Base-by-base conservation (phyloP, 768 basidiomycete genomes). In the Serendipita sp. region DNA sequence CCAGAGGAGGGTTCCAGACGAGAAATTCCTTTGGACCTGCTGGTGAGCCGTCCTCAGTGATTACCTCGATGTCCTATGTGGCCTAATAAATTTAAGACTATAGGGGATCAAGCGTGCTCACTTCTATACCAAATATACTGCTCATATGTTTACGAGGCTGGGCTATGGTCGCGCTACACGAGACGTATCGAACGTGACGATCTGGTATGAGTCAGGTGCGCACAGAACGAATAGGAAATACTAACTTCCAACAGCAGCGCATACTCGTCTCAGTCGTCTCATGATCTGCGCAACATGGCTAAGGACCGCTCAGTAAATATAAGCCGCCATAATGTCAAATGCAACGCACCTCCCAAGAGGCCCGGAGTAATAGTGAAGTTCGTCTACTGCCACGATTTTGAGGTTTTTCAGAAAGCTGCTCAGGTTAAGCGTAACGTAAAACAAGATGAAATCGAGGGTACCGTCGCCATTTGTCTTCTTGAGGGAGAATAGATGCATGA, bases 151-250 rank as follows among this genome's bases (percentile, higher is more conserved):
- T 63, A 24, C 46, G 73, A 3, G 92, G 89, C 66, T 89, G 86
- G 3, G 84, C 77, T 48, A 95, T 86, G 0, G 92, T 95, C 41
- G 92, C 92, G 67, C 88, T 92, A 70, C 92, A 94, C 11, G 90
- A 92, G 3, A 94, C 81, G 70, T 89, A 92, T 16, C 76, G 79
- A 2, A 80, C 70, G 0, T 74, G 75, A 56, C 74, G 73, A 69
- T 90, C 89, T 88, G 64, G 15, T 41, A 41, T 41, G 15, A 34
- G 11, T 41, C 8, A 15, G 37, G n/a, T 18, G 28, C 5, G 28
- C 62, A 65, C 35, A 8, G 4, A 11, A 15, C 38, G 10, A 63
- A 24, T 41, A 34, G 15, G 51, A 15, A 3, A 15, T 15, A 75
- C 85, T 65, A 68, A 90, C 87, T 90, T 68, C 92, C 86, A 53